Conservation (phyloP, 2,329 filamentous ascomycete species). For the Phyllosticta citrichinensis region DNA sequence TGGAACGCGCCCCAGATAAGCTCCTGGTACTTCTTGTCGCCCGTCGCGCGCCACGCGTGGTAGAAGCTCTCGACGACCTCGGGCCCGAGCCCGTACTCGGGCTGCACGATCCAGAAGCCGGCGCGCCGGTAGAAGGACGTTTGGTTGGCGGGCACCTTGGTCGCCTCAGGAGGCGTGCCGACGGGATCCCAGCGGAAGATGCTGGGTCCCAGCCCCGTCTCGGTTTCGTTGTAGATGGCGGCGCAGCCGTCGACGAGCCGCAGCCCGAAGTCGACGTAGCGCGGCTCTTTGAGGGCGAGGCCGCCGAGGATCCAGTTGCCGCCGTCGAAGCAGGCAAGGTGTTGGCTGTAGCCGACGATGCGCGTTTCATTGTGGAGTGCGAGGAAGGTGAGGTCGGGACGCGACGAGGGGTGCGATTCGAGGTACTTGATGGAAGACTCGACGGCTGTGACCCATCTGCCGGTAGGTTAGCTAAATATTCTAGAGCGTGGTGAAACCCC, state of each 20-base stretch:
- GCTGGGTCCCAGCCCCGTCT: conserved; percentile 58
- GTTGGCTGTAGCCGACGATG: conserved; percentile 30
- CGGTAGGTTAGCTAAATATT: conserved; percentile 15
- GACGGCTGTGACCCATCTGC: conserved; percentile 59
- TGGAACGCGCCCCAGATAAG: conserved; percentile 75
- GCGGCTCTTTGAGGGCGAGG: conserved; percentile 52
- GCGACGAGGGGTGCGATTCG: conserved; percentile 55
- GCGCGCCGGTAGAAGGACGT: conserved; percentile 51
- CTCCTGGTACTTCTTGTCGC: conserved; percentile 65
- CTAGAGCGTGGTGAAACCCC: no score
- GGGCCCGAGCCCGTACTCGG: conserved; percentile 59
- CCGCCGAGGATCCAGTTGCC: conserved; percentile 80
- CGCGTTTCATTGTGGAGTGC: conserved; percentile 44
- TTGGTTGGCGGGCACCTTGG: conserved; percentile 12
- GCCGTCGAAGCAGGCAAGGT: conserved; percentile 70
- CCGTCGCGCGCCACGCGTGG: conserved; percentile 76
- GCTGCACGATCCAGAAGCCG: conserved; percentile 61
- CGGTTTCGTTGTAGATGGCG: conserved; percentile 58
- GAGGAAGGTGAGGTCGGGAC: conserved; percentile 64
- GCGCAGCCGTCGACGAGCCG: conserved; percentile 62
- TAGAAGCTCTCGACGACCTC: conserved; percentile 80
- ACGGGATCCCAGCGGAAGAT: conserved; percentile 30
- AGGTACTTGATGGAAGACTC: conserved; percentile 67
- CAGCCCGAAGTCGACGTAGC: conserved; percentile 66
- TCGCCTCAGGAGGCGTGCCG: neutral